Conservation (phyloP, 768 basidiomycete species). For the Boletus pseudo-olivaceus region DNA sequence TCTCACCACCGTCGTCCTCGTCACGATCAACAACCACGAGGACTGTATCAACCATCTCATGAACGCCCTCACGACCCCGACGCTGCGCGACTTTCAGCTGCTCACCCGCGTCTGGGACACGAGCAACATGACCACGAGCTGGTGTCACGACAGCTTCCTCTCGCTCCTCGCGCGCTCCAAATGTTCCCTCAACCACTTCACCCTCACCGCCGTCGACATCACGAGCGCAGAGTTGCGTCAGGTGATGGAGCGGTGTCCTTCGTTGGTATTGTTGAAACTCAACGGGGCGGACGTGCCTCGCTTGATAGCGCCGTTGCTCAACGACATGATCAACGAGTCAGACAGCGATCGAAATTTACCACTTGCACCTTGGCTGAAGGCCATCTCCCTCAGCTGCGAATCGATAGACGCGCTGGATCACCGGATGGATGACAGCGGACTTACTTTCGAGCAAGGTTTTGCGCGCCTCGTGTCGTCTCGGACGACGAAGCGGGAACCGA, state of each 20-base stretch:
- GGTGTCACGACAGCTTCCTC: constrained; percentile 29
- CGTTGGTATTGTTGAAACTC: constrained; percentile 27
- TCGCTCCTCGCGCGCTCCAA: constrained; percentile 25
- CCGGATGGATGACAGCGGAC: constrained; percentile 20
- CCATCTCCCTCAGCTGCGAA: constrained; percentile 30
- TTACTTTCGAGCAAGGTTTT: constrained; percentile 29
- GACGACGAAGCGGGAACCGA: constrained; percentile 20
- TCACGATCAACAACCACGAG: constrained; percentile 29
- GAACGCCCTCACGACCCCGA: constrained; percentile 24
- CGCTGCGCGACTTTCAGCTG: constrained; percentile 29
- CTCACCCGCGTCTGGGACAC: constrained; percentile 34
- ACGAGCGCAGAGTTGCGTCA: constrained; percentile 20
- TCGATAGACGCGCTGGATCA: constrained; percentile 22
- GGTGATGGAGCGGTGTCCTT: constrained; percentile 29
- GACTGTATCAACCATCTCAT: constrained; percentile 25
- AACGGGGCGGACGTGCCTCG: constrained; percentile 25
- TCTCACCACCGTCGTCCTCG: constrained; percentile 29
- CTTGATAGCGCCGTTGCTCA: constrained; percentile 21
- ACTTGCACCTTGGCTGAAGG: constrained; percentile 30
- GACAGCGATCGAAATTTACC: constrained; percentile 16
- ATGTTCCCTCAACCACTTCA: constrained; percentile 30
- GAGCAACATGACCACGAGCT: constrained; percentile 26
- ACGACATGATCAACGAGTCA: constrained; percentile 22
- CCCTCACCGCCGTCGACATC: constrained; percentile 26
- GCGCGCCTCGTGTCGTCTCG: constrained; percentile 22